Conservation (phyloP, 2,329 filamentous ascomycete species). For the Hirsutella thompsonii region DNA sequence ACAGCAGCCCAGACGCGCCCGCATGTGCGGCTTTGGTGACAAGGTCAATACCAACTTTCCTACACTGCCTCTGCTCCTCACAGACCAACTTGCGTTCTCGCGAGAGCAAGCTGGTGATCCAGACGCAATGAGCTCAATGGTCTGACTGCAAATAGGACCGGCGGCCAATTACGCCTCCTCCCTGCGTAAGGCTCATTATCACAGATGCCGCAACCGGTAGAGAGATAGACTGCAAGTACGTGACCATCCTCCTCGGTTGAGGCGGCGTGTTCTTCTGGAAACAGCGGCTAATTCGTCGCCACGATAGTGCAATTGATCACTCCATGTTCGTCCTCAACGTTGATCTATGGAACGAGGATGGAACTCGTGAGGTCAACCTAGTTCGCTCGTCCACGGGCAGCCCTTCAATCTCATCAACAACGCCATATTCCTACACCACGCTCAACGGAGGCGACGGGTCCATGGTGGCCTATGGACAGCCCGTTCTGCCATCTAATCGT, state of each 20-base stretch:
- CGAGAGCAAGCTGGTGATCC: too few relatives aligned
- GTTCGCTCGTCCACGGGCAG: constrained; percentile 50
- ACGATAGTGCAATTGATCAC: constrained; percentile 21
- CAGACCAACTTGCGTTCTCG: neutral
- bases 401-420: constrained; percentile 72
- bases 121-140: neutral
- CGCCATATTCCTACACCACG: constrained; percentile 57
- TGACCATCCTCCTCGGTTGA: constrained; percentile 2
- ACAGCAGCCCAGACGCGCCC: constrained; percentile 83
- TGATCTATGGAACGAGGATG: constrained; percentile 55
- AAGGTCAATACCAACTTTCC: constrained; percentile 47
- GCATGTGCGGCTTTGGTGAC: constrained; percentile 98
- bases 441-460: constrained; percentile 25
- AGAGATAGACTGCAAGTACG: constrained; percentile 75
- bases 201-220: constrained; percentile 61
- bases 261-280: neutral
- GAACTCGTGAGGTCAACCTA: constrained; percentile 52
- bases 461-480: constrained; percentile 17
- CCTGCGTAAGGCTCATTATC: constrained; percentile 76
- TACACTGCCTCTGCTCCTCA: neutral
- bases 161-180: constrained; percentile 87
- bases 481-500: constrained; percentile 23
- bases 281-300: too few relatives aligned
- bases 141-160: constrained; percentile 51
- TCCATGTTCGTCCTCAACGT: constrained; percentile 45